Conservation (phyloP, 345 rosid species). For the Boechera retrofracta region DNA sequence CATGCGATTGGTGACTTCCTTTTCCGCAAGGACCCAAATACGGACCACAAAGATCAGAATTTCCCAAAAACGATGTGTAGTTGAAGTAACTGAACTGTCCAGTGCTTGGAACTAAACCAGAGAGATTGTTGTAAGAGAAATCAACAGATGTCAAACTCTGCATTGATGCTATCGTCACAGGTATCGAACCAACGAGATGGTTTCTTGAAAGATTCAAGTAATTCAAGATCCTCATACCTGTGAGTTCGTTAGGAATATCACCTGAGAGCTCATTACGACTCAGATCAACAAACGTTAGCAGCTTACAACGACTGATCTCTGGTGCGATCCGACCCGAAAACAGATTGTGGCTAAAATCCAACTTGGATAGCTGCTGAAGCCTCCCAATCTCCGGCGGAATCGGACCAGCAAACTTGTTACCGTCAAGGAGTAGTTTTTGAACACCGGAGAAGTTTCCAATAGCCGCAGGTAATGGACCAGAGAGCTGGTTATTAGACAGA, state of each 20-base stretch:
- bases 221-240: slow-evolving; percentile 78
- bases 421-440: slow-evolving; percentile 79
- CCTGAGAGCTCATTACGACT: slow-evolving; percentile 79
- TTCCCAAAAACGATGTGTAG: slow-evolving; percentile 78
- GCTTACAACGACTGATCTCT: slow-evolving; percentile 74
- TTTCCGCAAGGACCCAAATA: slow-evolving; percentile 67
- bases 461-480: slow-evolving; percentile 66
- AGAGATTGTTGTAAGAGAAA: slow-evolving; percentile 83
- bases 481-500: slow-evolving; percentile 71
- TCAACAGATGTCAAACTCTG: slow-evolving; percentile 86
- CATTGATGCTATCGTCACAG: slow-evolving; percentile 73
- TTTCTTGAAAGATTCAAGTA: slow-evolving; percentile 83
- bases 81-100: slow-evolving; percentile 89
- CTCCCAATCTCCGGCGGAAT: slow-evolving; percentile 76
- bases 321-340: slow-evolving; percentile 64
- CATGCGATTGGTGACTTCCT: slow-evolving; percentile 58
- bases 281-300: slow-evolving; percentile 78
- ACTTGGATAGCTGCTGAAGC: slow-evolving; percentile 76
- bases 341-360: slow-evolving; percentile 71
- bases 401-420: slow-evolving; percentile 72
- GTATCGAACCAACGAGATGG: slow-evolving; percentile 69
- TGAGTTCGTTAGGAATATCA: slow-evolving; percentile 68
- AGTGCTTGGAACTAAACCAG: slow-evolving; percentile 84
- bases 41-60: slow-evolving; percentile 78
- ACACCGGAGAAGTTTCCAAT: slow-evolving; percentile 76